Percentiles rank a stretch among this genome's conserved stretches.
Evolutionary conservation across 2,329 filamentous ascomycete genomes (phyloP).

Genomic region (Alternaria ethzedia): DNA sequence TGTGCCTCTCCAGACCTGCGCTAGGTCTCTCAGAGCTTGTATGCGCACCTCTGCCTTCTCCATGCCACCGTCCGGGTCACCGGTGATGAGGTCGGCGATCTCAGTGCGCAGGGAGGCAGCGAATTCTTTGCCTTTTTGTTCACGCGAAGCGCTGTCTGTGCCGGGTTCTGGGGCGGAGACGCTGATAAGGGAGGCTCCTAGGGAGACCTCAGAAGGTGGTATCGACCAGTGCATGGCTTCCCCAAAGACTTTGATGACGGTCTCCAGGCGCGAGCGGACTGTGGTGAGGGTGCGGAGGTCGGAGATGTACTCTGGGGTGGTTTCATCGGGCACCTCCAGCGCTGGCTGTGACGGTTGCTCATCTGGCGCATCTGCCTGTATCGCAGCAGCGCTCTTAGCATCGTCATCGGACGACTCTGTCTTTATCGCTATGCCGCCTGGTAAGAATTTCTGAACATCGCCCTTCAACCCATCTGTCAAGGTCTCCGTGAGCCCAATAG

Average conservation of each 20-base stretch:
- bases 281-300: conserved; percentile 82
- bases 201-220: conserved; percentile 83
- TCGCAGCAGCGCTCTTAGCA: background rate
- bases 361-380: conserved; percentile 2
- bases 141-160: conserved; percentile 69
- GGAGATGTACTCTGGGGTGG: conserved; percentile 64
- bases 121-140: conserved; percentile 88
- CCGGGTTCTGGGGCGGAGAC: conserved; percentile 84
- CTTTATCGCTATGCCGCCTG: conserved; percentile 48
- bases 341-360: background rate
- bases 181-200: conserved; percentile 85
- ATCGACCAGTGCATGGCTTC: conserved; percentile 96
- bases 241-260: conserved; percentile 89
- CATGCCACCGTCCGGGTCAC: conserved; percentile 63
- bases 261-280: conserved; percentile 83
- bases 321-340: conserved; percentile 8
- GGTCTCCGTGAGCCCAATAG: conserved; percentile 77
- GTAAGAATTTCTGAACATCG: conserved; percentile 76
- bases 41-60: conserved; percentile 77
- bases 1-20: conserved; percentile 91
- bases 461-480: conserved; percentile 74
- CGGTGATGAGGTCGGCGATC: conserved; percentile 70
- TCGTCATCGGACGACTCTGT: conserved; percentile 8
- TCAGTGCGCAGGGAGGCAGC: conserved; percentile 73
- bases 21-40: conserved; percentile 76